Percentiles rank a stretch among this genome's conserved stretches.
Conservation (phyloP, 192 early-diverging fungal species). For the Coemansia umbellata region DNA sequence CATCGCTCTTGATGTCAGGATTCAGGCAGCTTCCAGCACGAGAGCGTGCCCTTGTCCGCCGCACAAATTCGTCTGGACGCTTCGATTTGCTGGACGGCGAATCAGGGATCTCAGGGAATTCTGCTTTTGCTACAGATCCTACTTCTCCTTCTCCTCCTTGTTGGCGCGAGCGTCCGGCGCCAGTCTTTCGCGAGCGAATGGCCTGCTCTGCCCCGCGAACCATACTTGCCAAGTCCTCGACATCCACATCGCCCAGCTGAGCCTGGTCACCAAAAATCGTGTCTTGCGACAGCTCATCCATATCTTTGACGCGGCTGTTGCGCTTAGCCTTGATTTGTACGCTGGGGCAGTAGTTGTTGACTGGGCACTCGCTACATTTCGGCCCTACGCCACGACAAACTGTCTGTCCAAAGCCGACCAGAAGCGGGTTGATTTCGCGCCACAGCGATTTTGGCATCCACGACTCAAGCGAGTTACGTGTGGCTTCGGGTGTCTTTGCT, state of each 20-base stretch:
- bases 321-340: constrained; percentile 13
- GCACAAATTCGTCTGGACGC: not conserved
- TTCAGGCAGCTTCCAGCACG: constrained; percentile 10
- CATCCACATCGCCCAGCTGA: constrained; percentile 37
- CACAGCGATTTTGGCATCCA: constrained; percentile 85
- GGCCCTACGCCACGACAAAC: constrained; percentile 73
- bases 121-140: constrained; percentile 3
- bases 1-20: not conserved
- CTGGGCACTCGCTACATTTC: constrained; percentile 76
- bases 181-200: constrained; percentile 40
- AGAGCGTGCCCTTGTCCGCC: constrained; percentile 6
- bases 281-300: constrained; percentile 12
- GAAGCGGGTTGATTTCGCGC: constrained; percentile 80
- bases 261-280: constrained; percentile 22
- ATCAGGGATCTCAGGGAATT: constrained; percentile 34
- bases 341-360: constrained; percentile 63
- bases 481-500: constrained; percentile 74
- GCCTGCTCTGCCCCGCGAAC: constrained; percentile 45
- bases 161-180: constrained; percentile 23
- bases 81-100: constrained; percentile 16
- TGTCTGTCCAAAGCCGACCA: constrained; percentile 92
- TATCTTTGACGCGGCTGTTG: not conserved
- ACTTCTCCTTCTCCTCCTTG: constrained; percentile 1
- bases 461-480: constrained; percentile 65
- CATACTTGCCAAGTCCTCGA: constrained; percentile 47